These are phyloP conservation scores for Nitzschia sp. DNA, from an alignment of 108 stramenopile species.

Conservation along the genomic window DNA sequence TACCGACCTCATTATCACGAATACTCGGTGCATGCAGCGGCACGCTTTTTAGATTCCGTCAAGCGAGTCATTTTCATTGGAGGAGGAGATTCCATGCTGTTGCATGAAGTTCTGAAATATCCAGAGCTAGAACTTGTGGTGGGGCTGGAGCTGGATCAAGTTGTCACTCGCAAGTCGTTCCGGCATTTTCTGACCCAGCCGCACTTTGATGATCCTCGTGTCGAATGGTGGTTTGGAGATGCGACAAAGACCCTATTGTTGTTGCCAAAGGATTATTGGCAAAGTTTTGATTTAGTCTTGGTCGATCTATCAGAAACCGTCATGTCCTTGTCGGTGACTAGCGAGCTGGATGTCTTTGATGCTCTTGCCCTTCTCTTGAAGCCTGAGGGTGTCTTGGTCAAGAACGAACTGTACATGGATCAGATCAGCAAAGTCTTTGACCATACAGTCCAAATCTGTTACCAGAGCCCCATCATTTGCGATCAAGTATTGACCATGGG, in stretches of 20 bases:
- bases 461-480: constrained; percentile 59
- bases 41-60: constrained; percentile 59
- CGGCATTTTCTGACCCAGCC: constrained; percentile 84
- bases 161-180: constrained; percentile 66
- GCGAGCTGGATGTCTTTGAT: constrained; percentile 33
- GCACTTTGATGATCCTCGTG: constrained; percentile 81
- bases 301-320: constrained; percentile 83
- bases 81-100: constrained; percentile 83
- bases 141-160: constrained; percentile 86
- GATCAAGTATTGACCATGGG: constrained; percentile 55
- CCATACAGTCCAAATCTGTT: constrained; percentile 34
- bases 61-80: constrained; percentile 76
- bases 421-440: constrained; percentile 39
- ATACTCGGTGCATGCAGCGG: constrained; percentile 74
- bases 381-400: constrained; percentile 84
- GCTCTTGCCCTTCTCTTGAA: constrained; percentile 61
- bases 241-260: constrained; percentile 75
- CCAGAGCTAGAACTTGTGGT: constrained; percentile 72
- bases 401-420: constrained; percentile 63
- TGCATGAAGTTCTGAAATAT: constrained; percentile 80
- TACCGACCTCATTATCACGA: constrained; percentile 91
- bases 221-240: constrained; percentile 91
- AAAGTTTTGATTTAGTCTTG: constrained; percentile 82
- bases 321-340: constrained; percentile 50
- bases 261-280: constrained; percentile 78